These are phyloP conservation scores for Suillus fuscotomentosus DNA, from an alignment of 768 basidiomycete genomes.

Conservation along the genomic window DNA sequence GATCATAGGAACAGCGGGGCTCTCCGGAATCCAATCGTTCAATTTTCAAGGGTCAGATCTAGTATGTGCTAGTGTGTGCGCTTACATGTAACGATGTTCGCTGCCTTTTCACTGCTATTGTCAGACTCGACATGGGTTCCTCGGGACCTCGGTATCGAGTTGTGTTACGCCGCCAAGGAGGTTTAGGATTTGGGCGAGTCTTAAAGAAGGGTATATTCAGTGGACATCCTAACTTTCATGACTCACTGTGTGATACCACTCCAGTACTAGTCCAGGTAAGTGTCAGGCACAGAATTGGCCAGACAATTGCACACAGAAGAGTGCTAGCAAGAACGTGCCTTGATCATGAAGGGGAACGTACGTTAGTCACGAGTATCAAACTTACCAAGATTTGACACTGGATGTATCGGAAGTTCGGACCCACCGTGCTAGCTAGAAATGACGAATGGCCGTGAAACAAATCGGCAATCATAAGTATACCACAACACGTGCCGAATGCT, in stretches of 20 bases:
- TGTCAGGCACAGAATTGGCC: neutral
- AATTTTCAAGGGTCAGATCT: neutral
- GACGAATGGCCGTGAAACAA: neutral
- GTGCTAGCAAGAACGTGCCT: neutral
- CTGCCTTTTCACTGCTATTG: neutral
- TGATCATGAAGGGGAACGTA: neutral
- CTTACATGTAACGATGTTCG: neutral
- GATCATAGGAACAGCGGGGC: neutral
- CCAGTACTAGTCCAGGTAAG: neutral
- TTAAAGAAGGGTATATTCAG: slow-evolving; percentile 4
- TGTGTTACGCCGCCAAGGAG: neutral
- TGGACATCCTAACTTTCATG: neutral
- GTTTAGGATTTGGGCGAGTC: neutral
- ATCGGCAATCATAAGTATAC: neutral
- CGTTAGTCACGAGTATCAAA: neutral
- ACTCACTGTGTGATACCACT: neutral
- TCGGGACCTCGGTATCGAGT: slow-evolving; percentile 13
- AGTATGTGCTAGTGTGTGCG: neutral
- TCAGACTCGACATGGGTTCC: neutral
- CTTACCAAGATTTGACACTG: neutral
- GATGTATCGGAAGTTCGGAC: slow-evolving; percentile 1
- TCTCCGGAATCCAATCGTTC: neutral
- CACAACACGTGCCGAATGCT: neutral
- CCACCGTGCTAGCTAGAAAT: neutral
- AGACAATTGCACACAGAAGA: neutral